Base-by-base conservation (phyloP, 306 rosid species). In the Pyrus bretschneideri region DNA sequence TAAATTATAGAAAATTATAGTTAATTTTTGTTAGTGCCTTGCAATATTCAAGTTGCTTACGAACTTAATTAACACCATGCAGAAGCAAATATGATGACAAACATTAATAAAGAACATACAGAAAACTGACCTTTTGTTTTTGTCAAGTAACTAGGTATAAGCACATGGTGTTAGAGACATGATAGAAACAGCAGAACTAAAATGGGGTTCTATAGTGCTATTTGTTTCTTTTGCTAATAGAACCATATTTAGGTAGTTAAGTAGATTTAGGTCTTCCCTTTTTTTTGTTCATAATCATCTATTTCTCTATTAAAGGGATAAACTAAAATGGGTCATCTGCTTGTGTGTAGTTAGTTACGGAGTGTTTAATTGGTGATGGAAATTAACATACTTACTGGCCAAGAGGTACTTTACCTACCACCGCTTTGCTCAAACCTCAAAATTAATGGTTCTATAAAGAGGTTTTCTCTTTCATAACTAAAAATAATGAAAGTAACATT, bases 161-260 rank as follows among this genome's bases (percentile, higher is more conserved):
- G 72, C 74, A 81, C 81, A 66, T 71, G 79, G 78, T 76, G 75
- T 78, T 69, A 80, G 78, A 74, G 81, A 72, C 55, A 79, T 84
- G 96, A 87, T 40, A 87, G 88, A 81, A 81, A 87, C 93, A 75
- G 61, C 72, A 78, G 82, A 91, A 86, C 89, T 79, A 81, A 79
- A 78, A 83, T 64, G 79, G 78, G 44, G 35, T 40, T 80, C 79
- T 73, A 51, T 57, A 46, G 65, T 72, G 29, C 61, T 73, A 22
- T 76, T 69, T 75, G 73, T 80, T 85, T 84, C 80, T 85, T 85
- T 76, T 17, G 55, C 19, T 49, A 15, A 31, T 58, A 77, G 72
- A 76, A 68, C 65, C 78, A 66, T 63, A 40, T 80, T 78, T 77
- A 77, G 91, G 95, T 89, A 71, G 73, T 70, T 70, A 79, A 67